phyloP scores from a whole-genome alignment of 176 grass and related monocot species.

The Triticum dicoccoides region DNA sequence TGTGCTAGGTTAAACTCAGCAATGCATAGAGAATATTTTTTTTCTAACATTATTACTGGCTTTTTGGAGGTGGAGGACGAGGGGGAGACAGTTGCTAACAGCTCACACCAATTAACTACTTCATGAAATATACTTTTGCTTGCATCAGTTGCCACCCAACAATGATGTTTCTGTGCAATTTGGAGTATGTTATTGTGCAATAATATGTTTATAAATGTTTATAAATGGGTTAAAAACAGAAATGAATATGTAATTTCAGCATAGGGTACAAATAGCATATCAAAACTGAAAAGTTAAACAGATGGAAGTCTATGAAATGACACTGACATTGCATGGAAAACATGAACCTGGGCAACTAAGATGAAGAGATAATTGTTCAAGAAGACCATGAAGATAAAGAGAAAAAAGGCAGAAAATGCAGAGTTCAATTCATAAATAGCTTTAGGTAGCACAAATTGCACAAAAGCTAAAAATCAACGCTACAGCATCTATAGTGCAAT shows the following conservation, averaged over 20 bases:
- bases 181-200: not conserved
- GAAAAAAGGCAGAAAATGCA: not conserved
- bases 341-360: not conserved
- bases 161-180: not conserved
- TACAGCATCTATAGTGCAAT: too few relatives aligned
- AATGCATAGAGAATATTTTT: not conserved
- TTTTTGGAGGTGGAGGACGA: not conserved
- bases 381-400: not conserved
- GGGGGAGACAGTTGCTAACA: constrained; percentile 1
- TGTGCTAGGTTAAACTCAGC: not conserved
- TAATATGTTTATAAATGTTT: not conserved
- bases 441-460: not conserved
- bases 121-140: not conserved
- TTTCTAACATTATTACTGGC: not conserved
- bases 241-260: not conserved
- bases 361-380: not conserved
- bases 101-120: not conserved
- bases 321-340: not conserved
- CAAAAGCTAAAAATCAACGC: too few relatives aligned
- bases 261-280: not conserved
- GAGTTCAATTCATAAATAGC: not conserved
- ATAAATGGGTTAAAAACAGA: not conserved
- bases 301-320: not conserved
- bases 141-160: not conserved
- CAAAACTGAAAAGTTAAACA: not conserved